A percentile compares a stretch with the other conserved stretches of the same genome.
These are phyloP conservation scores for Pythium vanterpoolii DNA, from an alignment of 352 stramenopile species.

Conservation along the genomic window DNA sequence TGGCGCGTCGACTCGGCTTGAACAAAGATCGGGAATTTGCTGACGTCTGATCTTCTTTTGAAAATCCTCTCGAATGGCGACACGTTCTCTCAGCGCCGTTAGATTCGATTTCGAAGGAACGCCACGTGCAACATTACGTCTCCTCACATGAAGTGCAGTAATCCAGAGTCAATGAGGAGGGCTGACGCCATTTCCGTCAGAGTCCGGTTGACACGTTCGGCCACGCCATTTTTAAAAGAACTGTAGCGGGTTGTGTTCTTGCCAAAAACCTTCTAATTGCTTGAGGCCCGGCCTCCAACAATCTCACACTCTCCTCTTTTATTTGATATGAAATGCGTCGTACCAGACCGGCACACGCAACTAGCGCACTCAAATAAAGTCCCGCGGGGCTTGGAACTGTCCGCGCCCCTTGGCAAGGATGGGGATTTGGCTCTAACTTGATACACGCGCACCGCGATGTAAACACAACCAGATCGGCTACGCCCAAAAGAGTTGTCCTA, in stretches of 20 bases:
- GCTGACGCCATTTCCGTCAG: not conserved
- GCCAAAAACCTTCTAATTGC: not conserved
- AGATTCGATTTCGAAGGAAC: not conserved
- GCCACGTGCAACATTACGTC: not conserved
- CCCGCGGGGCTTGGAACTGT: too few species aligned
- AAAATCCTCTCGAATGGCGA: not conserved
- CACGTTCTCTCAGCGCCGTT: not conserved
- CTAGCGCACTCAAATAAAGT: too few species aligned
- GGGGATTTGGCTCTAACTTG: too few species aligned
- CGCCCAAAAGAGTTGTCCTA: too few species aligned
- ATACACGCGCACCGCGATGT: too few species aligned
- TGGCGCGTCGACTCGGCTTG: too few species aligned
- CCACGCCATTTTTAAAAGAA: not conserved
- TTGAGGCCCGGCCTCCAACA: not conserved
- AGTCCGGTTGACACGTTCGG: not conserved
- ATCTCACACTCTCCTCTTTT: too few species aligned
- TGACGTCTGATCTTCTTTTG: not conserved
- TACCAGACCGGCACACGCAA: too few species aligned
- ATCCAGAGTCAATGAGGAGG: not conserved
- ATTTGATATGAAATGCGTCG: not conserved
- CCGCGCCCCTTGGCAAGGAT: too few species aligned
- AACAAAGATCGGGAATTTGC: too few species aligned
- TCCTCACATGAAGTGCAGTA: not conserved
- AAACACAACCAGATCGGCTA: too few species aligned
- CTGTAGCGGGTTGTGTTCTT: not conserved